phyloP scores from a whole-genome alignment of 495 filamentous ascomycete genomes.

The Podospora sp. region DNA sequence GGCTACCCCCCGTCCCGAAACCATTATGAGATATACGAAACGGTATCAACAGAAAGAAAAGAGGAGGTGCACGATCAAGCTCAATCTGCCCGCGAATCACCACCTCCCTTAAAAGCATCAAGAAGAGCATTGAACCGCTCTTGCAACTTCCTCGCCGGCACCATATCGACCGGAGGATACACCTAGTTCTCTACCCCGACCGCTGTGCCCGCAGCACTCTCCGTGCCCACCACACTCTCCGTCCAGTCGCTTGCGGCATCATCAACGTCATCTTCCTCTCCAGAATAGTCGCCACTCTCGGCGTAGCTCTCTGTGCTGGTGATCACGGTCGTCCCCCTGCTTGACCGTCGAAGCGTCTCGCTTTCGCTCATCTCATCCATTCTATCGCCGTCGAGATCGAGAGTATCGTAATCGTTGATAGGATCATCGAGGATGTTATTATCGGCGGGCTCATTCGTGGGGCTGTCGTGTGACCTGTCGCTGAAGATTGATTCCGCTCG shows the following conservation, averaged over 20 bases:
- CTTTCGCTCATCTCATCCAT: constrained; percentile 32
- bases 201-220: constrained; percentile 21
- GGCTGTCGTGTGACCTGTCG: background rate
- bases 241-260: constrained; percentile 46
- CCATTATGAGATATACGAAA: constrained; percentile 11
- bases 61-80: background rate
- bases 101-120: background rate
- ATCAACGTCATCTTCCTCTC: constrained; percentile 18
- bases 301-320: constrained; percentile 63
- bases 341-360: constrained; percentile 34
- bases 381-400: constrained; percentile 26
- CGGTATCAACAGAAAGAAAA: constrained; percentile 8
- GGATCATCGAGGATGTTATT: constrained; percentile 22
- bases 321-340: constrained; percentile 48
- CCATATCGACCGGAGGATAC: background rate
- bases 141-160: background rate
- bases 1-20: constrained; percentile 2
- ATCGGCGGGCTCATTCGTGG: constrained; percentile 12
- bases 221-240: constrained; percentile 33
- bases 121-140: background rate
- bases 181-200: constrained; percentile 15
- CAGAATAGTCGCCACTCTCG: constrained; percentile 35
- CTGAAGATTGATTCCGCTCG: background rate
- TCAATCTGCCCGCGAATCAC: background rate
- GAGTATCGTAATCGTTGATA: constrained; percentile 27